Percentiles rank a stretch among this genome's conserved stretches.
phyloP scores from a whole-genome alignment of 2,329 filamentous ascomycete species.

The Didymella glomerata region DNA sequence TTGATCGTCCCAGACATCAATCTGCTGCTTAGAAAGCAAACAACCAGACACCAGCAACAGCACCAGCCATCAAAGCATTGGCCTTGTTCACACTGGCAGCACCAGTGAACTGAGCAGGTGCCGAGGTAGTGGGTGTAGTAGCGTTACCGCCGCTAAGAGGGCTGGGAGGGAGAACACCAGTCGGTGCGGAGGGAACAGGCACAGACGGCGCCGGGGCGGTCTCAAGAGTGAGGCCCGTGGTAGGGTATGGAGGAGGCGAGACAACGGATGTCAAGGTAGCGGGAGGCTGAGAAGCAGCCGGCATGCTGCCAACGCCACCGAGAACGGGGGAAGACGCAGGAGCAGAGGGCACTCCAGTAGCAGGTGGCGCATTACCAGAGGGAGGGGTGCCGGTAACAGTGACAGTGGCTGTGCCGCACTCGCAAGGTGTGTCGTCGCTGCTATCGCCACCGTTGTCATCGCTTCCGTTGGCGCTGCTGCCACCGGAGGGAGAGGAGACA shows the following conservation, averaged over 20 bases:
- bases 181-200: conserved; percentile 33
- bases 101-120: conserved; percentile 40
- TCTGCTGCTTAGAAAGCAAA: conserved; percentile 35
- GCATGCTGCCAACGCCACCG: conserved; percentile 17
- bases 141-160: conserved; percentile 29
- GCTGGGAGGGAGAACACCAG: conserved; percentile 26
- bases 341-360: conserved; percentile 24
- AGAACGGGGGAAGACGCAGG: conserved; percentile 21
- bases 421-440: conserved; percentile 30
- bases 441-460: neutral
- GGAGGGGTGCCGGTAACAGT: conserved; percentile 43
- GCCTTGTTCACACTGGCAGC: conserved; percentile 38
- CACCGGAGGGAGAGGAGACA: conserved; percentile 5
- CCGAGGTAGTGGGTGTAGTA: conserved; percentile 24
- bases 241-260: conserved; percentile 33
- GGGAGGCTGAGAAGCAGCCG: conserved; percentile 11
- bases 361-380: conserved; percentile 27
- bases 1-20: neutral
- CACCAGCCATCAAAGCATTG: conserved; percentile 33
- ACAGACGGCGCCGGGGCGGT: conserved; percentile 38
- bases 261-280: conserved; percentile 13
- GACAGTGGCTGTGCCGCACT: conserved; percentile 40
- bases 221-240: conserved; percentile 38
- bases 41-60: conserved; percentile 35
- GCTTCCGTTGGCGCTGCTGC: neutral